Evolutionary conservation across 2,329 filamentous ascomycete genomes (phyloP).

Genomic region (Xylaria arbuscula): DNA sequence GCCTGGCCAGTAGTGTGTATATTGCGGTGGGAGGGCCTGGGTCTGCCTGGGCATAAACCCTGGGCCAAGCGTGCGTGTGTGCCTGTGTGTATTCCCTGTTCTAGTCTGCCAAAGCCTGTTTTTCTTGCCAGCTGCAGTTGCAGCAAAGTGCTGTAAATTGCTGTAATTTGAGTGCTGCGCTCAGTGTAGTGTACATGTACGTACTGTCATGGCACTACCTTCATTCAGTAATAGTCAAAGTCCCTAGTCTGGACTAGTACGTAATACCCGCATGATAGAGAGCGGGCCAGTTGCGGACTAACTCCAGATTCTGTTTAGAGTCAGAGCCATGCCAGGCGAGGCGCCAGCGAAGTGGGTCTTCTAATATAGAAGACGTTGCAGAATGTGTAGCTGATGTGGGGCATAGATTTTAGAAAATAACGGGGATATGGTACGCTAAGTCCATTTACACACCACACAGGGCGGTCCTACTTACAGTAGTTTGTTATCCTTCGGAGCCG

Average conservation of each 20-base stretch:
- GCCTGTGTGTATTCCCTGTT: conserved; percentile 1
- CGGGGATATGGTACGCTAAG: too few species aligned
- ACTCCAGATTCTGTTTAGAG: conserved; percentile 16
- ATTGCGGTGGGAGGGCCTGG: background rate
- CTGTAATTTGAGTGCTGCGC: background rate
- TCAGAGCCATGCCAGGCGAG: conserved; percentile 15
- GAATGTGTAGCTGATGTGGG: conserved; percentile 12
- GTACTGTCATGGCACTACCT: background rate
- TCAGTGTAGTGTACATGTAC: background rate
- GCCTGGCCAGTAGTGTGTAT: background rate
- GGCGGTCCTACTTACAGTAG: background rate
- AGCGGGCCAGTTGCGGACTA: conserved; percentile 14
- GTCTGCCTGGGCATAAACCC: background rate
- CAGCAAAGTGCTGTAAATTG: background rate
- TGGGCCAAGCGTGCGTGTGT: background rate
- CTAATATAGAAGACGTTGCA: conserved; percentile 33
- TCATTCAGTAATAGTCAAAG: too few species aligned
- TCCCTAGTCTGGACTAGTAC: background rate
- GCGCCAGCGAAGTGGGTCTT: conserved; percentile 5
- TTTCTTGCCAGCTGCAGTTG: background rate
- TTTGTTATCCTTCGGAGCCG: conserved; percentile 3
- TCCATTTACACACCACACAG: too few species aligned
- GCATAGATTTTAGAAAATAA: too few species aligned
- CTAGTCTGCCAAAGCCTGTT: conserved; percentile 7
- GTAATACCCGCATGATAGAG: conserved; percentile 1